Percentiles rank a stretch among this genome's conserved stretches.
These are phyloP conservation scores for Nicotiana sylvestris DNA, from an alignment of 257 asterid genomes.

Conservation along the genomic window DNA sequence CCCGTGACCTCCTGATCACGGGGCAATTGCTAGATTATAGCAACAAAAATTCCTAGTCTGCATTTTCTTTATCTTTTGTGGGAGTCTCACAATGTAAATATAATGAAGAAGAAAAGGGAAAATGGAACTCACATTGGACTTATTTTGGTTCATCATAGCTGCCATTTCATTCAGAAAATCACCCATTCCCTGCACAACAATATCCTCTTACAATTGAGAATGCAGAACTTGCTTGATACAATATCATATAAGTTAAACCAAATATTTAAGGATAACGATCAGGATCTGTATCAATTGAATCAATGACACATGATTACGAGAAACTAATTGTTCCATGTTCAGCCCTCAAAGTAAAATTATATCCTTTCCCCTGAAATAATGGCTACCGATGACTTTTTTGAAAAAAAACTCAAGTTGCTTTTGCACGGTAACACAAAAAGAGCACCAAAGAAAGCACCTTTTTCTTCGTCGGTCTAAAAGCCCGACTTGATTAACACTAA, in stretches of 20 bases:
- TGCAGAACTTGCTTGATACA: neutral
- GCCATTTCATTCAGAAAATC: constrained; percentile 84
- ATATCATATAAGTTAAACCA: neutral
- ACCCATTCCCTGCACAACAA: constrained; percentile 78
- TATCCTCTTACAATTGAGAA: neutral
- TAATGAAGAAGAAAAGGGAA: neutral
- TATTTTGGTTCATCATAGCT: constrained; percentile 65
- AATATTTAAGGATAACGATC: neutral
- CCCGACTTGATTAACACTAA: neutral
- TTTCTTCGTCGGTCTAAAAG: neutral
- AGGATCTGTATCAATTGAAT: neutral
- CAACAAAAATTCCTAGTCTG: neutral
- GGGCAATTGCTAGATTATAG: neutral
- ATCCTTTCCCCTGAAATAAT: neutral
- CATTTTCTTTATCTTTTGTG: neutral
- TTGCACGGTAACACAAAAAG: too few species aligned
- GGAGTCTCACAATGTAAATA: neutral
- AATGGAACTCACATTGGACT: constrained; percentile 45
- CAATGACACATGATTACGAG: neutral
- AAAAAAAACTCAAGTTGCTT: too few species aligned
- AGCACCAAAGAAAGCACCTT: neutral
- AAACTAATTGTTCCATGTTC: neutral
- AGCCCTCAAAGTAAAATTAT: neutral
- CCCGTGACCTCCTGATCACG: too few species aligned
- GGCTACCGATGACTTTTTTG: neutral